A percentile compares a stretch with the other conserved stretches of the same genome.
phyloP scores from a whole-genome alignment of 345 rosid species.

The Eucalyptus fibrosa region DNA sequence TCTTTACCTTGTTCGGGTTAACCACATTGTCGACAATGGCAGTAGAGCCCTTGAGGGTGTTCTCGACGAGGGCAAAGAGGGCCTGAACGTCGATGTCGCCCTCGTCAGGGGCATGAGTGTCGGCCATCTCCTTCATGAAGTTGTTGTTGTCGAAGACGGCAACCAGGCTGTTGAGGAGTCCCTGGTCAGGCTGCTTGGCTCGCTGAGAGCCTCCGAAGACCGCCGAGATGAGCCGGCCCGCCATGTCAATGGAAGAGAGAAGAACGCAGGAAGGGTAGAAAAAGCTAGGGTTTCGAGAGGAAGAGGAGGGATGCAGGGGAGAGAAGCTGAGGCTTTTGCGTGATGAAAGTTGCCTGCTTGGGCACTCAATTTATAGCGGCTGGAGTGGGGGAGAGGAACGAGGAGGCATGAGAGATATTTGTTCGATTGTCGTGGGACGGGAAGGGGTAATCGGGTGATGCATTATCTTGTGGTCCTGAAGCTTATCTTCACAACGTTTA shows the following conservation, averaged over 20 bases:
- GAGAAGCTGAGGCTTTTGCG: neutral
- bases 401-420: neutral
- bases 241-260: neutral
- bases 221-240: neutral
- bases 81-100: neutral
- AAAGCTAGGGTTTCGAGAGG: neutral
- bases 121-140: neutral
- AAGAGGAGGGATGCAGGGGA: neutral
- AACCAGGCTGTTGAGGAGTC: neutral
- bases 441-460: neutral
- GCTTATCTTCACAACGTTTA: neutral
- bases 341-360: neutral
- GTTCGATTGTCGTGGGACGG: neutral
- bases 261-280: neutral
- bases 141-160: neutral
- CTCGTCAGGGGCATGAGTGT: neutral
- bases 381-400: neutral
- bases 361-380: neutral
- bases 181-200: neutral
- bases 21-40: neutral
- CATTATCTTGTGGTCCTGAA: neutral
- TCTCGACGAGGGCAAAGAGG: neutral
- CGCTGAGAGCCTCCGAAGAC: neutral
- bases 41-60: neutral
- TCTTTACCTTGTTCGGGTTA: neutral